A percentile compares a stretch with the other conserved stretches of the same genome.
Conservation (phyloP, 495 filamentous ascomycete species). For the Tuber calosporum region DNA sequence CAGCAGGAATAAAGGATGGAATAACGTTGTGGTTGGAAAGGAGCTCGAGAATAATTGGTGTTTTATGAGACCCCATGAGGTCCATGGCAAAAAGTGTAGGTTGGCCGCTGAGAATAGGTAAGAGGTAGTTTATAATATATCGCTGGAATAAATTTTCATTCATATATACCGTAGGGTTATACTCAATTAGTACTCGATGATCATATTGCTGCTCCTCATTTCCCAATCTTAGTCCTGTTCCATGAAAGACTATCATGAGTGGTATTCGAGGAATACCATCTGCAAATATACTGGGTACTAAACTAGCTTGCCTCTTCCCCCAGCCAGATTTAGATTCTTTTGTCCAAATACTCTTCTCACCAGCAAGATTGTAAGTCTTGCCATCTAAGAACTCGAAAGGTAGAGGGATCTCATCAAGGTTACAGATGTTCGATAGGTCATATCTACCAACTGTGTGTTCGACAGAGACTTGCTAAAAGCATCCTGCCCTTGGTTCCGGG, state of each 20-base stretch:
- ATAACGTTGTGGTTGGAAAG: background rate
- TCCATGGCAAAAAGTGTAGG: background rate
- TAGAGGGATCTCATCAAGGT: background rate
- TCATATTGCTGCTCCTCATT: no score
- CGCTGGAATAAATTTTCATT: no score
- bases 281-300: conserved; percentile 10
- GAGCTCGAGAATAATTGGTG: background rate
- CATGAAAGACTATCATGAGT: conserved; percentile 6
- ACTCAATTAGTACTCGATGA: no score
- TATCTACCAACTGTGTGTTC: background rate
- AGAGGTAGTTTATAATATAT: background rate
- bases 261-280: background rate
- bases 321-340: background rate
- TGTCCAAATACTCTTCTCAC: background rate
- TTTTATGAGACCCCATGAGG: background rate
- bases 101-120: background rate
- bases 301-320: conserved; percentile 5
- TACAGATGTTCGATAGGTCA: background rate
- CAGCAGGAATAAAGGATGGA: background rate
- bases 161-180: no score
- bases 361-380: background rate
- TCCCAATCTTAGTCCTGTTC: background rate
- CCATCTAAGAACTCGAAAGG: background rate
- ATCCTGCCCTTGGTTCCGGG: background rate
- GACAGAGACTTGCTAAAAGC: background rate